These are phyloP conservation scores for Spinacia oleracea DNA, from an alignment of 179 eudicot genomes.

Conservation along the genomic window DNA sequence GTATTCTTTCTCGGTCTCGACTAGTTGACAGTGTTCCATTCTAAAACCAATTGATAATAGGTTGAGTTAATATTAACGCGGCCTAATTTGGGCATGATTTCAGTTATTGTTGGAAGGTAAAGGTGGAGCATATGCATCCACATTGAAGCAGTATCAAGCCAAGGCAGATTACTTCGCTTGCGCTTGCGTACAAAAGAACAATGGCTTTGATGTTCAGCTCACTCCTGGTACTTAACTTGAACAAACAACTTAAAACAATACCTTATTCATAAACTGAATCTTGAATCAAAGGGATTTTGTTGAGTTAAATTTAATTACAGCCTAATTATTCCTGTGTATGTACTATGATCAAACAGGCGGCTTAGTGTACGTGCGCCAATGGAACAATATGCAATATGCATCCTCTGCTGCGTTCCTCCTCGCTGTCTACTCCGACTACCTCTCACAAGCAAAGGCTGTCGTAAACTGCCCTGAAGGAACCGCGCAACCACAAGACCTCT, in stretches of 20 bases:
- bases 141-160: slow-evolving; percentile 71
- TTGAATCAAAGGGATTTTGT: too few species aligned
- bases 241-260: neutral
- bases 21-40: too few species aligned
- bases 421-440: slow-evolving; percentile 64
- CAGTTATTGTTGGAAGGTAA: slow-evolving; percentile 69
- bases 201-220: slow-evolving; percentile 60
- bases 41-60: too few species aligned
- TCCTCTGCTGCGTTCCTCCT: slow-evolving; percentile 63
- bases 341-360: slow-evolving; percentile 41
- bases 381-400: slow-evolving; percentile 92
- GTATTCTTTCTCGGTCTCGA: slow-evolving; percentile 24
- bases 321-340: neutral
- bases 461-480: slow-evolving; percentile 41
- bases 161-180: slow-evolving; percentile 86
- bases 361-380: slow-evolving; percentile 45
- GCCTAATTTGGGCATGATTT: neutral
- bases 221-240: slow-evolving; percentile 69
- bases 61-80: too few species aligned
- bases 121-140: slow-evolving; percentile 57
- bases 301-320: too few species aligned
- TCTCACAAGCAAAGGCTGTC: slow-evolving; percentile 35
- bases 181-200: slow-evolving; percentile 79
- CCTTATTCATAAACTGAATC: too few species aligned
- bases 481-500: slow-evolving; percentile 63